Conservation (phyloP, 208 protist genomes). For the Crithidia thermophila region DNA sequence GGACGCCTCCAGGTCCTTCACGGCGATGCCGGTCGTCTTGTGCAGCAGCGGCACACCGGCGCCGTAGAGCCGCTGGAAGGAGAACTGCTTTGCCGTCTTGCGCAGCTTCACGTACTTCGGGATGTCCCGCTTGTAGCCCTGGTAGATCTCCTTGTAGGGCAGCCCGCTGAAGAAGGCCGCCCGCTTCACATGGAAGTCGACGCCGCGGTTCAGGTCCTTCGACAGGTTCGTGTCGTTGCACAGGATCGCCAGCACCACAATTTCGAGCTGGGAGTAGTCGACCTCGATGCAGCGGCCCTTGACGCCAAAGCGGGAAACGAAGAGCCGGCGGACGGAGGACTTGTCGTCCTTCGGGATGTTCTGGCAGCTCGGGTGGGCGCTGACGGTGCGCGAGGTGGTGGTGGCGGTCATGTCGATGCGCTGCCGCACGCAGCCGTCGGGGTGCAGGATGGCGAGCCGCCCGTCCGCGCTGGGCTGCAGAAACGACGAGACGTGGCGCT, state of each 20-base stretch:
- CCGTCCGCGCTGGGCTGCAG: constrained; percentile 45
- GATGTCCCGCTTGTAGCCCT: constrained; percentile 62
- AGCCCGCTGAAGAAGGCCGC: constrained; percentile 85
- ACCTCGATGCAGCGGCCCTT: constrained; percentile 82
- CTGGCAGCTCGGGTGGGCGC: constrained; percentile 86
- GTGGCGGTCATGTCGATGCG: constrained; percentile 86
- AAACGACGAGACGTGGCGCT: constrained; percentile 60
- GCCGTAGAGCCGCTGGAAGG: constrained; percentile 91
- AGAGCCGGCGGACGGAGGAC: constrained; percentile 74
- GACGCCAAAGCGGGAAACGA: constrained; percentile 82
- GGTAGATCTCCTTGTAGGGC: constrained; percentile 79
- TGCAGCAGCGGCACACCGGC: constrained; percentile 80
- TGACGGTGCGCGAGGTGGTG: constrained; percentile 80
- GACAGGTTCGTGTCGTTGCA: constrained; percentile 70
- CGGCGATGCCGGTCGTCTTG: constrained; percentile 85
- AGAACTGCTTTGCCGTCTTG: constrained; percentile 89
- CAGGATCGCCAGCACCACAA: constrained; percentile 81
- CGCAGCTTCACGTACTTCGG: constrained; percentile 76
- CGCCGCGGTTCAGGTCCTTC: constrained; percentile 65
- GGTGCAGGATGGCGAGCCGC: constrained; percentile 58
- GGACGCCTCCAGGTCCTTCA: constrained; percentile 66
- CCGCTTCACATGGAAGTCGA: constrained; percentile 90
- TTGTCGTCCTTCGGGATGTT: constrained; percentile 91
- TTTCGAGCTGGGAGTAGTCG: constrained; percentile 93
- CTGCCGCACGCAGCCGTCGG: constrained; percentile 67